Base-by-base conservation (phyloP, 805 yeast genomes). In the Candida chauliodis region DNA sequence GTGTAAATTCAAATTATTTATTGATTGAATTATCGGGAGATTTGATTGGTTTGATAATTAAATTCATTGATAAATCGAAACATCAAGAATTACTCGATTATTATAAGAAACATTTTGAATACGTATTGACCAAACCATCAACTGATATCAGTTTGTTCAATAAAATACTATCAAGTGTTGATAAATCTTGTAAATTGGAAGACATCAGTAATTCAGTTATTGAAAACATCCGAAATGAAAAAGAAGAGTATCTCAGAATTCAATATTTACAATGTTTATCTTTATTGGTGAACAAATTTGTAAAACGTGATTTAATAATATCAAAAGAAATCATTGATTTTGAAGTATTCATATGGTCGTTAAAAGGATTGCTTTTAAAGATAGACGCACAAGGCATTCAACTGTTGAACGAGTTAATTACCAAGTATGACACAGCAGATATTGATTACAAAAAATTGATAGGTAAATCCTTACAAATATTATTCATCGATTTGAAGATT, bases 331-430 rank as follows among this genome's bases (percentile, higher is more conserved):
- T 4, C 6, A 16, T 4, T 7, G 15, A 33, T 22, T 55, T 84
- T 28, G 95, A 87, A 53, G 53, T 72, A 0, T 56, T 70, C 8
- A 63, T 81, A 2, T 89, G 96, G 96, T 58, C 81, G 5, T 62
- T 79, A 15, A 89, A 87, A 56, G 90, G 85, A 0, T 64, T 85
- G 35, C 52, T 85, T 0, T 53, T 86, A 55, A 78, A 74, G 48
- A 74, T 74, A 45, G 82, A 81, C 42, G 44, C 47, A 3, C 30
- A 40, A 4, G 72, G 71, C 2, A 30, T 55, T 11, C 39, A 42
- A 16, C 52, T 49, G 31, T 40, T 61, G 30, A 34, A 47, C 20
- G 40, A 48, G 15, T 26, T 65, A 8, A 45, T 58, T 5, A 41
- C 39, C 3, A 41, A 51, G 8, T 70, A 49, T 57, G 49, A 28